phyloP scores from a whole-genome alignment of 495 filamentous ascomycete species.

The Neurospora sp. region DNA sequence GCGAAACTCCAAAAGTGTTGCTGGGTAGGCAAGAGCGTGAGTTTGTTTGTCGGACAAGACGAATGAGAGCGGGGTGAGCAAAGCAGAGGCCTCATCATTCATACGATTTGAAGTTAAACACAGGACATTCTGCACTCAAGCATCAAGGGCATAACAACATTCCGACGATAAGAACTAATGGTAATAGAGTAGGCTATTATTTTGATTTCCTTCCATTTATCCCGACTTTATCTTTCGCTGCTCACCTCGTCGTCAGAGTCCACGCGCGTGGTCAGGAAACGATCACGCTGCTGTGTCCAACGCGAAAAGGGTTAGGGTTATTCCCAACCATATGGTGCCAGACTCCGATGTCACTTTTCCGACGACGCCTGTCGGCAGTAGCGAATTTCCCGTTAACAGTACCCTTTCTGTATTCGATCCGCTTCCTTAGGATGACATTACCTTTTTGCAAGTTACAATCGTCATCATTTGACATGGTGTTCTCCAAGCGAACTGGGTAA shows the following conservation, averaged over 20 bases:
- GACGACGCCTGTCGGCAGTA: neutral
- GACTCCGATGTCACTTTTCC: neutral
- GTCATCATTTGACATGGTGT: neutral
- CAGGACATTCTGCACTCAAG: neutral
- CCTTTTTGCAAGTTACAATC: neutral
- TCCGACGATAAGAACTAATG: neutral
- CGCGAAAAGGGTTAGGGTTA: neutral
- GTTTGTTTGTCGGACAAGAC: neutral
- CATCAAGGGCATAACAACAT: neutral
- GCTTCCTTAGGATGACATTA: neutral
- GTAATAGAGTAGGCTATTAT: neutral
- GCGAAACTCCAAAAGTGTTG: neutral
- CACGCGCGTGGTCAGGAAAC: neutral
- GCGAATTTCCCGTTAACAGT: neutral
- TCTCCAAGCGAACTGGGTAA: neutral
- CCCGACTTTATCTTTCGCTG: neutral
- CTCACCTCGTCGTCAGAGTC: neutral
- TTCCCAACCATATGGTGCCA: neutral
- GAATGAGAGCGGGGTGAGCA: neutral
- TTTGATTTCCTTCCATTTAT: neutral
- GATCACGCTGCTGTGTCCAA: neutral
- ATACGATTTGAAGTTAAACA: neutral
- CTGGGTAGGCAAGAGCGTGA: neutral
- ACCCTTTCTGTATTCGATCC: neutral
- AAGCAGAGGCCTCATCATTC: neutral